These are phyloP conservation scores for Fusarium sp. DNA, from an alignment of 2,329 filamentous ascomycete genomes.

Conservation along the genomic window DNA sequence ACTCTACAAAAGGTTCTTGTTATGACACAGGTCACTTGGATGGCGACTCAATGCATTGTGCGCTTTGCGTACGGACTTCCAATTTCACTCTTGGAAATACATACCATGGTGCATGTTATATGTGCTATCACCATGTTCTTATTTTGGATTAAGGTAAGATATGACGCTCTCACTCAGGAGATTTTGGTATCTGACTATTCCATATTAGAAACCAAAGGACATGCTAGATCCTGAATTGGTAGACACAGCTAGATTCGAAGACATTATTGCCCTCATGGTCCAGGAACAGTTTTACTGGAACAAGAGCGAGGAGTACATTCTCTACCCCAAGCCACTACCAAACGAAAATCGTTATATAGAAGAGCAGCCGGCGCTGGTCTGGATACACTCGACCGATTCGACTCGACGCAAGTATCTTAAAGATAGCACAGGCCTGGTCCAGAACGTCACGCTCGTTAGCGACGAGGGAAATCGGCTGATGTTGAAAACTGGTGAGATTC, in stretches of 20 bases:
- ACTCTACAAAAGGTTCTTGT: not conserved
- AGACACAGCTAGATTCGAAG: not conserved
- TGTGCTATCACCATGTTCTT: not conserved
- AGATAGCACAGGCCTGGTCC: not conserved
- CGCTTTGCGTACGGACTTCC: not conserved
- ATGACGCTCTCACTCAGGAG: accelerated
- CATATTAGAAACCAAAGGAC: not conserved
- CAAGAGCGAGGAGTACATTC: not conserved
- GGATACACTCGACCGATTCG: not conserved
- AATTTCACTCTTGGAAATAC: not conserved
- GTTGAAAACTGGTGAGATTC: not conserved
- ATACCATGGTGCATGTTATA: not conserved
- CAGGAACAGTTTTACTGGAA: not conserved
- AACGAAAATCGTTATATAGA: not conserved
- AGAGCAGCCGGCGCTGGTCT: not conserved
- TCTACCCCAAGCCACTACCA: not conserved
- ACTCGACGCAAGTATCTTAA: not conserved
- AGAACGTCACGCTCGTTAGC: not conserved
- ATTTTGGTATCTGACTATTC: not conserved
- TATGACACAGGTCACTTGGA: not conserved
- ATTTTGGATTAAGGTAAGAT: not conserved
- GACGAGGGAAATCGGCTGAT: not conserved
- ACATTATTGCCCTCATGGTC: not conserved
- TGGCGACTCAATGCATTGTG: not conserved
- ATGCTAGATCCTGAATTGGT: not conserved